Evolutionary conservation across 1,284 basidiomycete genomes (phyloP).

Genomic region (Cutaneotrichosporon dermatis): DNA sequence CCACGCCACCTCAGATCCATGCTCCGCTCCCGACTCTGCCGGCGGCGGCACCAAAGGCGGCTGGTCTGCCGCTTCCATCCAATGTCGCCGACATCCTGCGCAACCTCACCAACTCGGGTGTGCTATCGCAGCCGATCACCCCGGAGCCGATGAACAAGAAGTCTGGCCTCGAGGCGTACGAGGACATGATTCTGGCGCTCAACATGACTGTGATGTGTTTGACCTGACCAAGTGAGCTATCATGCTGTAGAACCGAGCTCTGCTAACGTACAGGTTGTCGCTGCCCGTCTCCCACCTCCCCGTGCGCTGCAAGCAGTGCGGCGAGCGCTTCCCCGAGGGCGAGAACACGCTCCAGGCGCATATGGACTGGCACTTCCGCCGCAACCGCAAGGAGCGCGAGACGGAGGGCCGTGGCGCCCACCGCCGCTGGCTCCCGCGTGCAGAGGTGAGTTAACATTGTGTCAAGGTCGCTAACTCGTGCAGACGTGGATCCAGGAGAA

Average conservation of each 20-base stretch:
- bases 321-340: conserved; percentile 74
- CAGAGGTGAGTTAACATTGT: conserved; percentile 62
- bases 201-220: conserved; percentile 62
- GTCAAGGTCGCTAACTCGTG: background rate
- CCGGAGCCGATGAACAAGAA: conserved; percentile 49
- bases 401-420: conserved; percentile 80
- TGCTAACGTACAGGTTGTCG: conserved; percentile 27
- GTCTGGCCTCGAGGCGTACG: conserved; percentile 61
- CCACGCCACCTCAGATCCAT: conserved; percentile 16
- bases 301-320: conserved; percentile 90
- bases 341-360: conserved; percentile 77
- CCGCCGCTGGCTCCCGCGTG: conserved; percentile 80
- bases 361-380: conserved; percentile 94
- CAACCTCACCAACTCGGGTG: conserved; percentile 36
- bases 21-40: conserved; percentile 9
- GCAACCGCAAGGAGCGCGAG: conserved; percentile 84
- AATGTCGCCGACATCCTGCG: conserved; percentile 42
- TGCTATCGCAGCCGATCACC: conserved; percentile 53
- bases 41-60: conserved; percentile 12
- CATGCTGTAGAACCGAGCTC: background rate
- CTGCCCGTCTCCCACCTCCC: conserved; percentile 72
- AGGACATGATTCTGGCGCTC: conserved; percentile 64
- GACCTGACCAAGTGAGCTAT: conserved; percentile 66
- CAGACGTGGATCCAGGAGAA: conserved; percentile 72
- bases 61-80: conserved; percentile 20